Evolutionary conservation across 73 alveolate species (phyloP).

Genomic region (Paramecium biaurelia): DNA sequence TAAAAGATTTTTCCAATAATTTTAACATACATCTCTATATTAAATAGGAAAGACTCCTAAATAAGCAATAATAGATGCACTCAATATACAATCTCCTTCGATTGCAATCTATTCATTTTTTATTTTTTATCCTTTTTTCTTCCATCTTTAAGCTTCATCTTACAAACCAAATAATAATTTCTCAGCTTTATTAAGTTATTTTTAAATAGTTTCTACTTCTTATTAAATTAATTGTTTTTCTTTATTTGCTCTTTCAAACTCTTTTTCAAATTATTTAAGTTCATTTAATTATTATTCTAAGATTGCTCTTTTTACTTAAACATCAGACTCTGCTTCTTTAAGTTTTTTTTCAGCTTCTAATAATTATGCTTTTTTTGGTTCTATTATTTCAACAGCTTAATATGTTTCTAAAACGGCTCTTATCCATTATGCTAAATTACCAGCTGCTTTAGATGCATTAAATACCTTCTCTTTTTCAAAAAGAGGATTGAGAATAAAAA

Average conservation of each 20-base stretch:
- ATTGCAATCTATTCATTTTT: constrained; percentile 81
- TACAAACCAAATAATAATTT: constrained; percentile 95
- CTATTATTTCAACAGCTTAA: constrained; percentile 85
- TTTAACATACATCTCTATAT: constrained; percentile 93
- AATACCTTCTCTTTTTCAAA: constrained; percentile 73
- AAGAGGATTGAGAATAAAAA: constrained; percentile 66
- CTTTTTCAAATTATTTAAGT: constrained; percentile 83
- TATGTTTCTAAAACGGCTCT: constrained; percentile 79
- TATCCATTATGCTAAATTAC: constrained; percentile 88
- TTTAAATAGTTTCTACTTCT: constrained; percentile 78
- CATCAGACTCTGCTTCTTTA: constrained; percentile 84
- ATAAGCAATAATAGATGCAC: constrained; percentile 98
- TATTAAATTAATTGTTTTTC: constrained; percentile 83
- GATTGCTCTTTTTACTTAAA: constrained; percentile 85
- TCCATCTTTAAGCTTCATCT: constrained; percentile 97
- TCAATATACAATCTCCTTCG: constrained; percentile 97
- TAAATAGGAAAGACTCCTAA: constrained; percentile 97
- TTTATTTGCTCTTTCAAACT: constrained; percentile 89
- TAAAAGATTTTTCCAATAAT: constrained; percentile 83
- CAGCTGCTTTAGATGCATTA: constrained; percentile 83
- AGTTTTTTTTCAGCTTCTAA: constrained; percentile 96
- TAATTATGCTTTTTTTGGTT: constrained; percentile 96
- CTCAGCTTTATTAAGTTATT: constrained; percentile 95
- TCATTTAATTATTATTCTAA: constrained; percentile 82
- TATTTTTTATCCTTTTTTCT: constrained; percentile 71